Conservation (phyloP, 2,329 filamentous ascomycete genomes). For the Phyllachora maydis region DNA sequence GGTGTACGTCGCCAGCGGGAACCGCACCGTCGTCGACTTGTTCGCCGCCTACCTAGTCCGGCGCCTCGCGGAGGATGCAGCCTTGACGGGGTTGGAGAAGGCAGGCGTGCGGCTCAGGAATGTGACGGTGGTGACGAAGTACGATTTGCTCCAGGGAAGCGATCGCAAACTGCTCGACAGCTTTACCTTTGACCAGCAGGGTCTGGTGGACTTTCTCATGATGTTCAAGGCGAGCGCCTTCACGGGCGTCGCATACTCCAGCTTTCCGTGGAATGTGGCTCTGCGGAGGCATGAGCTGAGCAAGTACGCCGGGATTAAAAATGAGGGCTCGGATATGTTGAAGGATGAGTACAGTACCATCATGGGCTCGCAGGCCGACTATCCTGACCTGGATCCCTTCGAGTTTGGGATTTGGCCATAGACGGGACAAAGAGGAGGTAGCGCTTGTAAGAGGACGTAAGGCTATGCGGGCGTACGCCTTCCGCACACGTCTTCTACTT, state of each 20-base stretch:
- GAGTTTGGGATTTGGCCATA: constrained; percentile 11
- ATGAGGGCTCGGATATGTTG: constrained; percentile 11
- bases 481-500: too few species aligned
- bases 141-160: constrained; percentile 8
- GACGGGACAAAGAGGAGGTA: too few species aligned
- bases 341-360: constrained; percentile 12
- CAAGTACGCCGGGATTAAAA: constrained; percentile 7
- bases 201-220: constrained; percentile 12
- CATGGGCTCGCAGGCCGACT: constrained; percentile 11
- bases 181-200: constrained; percentile 13
- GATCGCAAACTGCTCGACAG: constrained; percentile 6
- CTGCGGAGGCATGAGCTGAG: constrained; percentile 13
- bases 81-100: too few species aligned
- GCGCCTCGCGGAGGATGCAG: constrained; percentile 1
- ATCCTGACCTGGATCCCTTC: constrained; percentile 11
- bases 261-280: constrained; percentile 13
- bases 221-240: constrained; percentile 12
- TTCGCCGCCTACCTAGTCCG: constrained; percentile 6
- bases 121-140: constrained; percentile 11
- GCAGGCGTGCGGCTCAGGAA: constrained; percentile 2
- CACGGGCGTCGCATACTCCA: constrained; percentile 13
- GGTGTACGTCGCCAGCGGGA: constrained; percentile 11
- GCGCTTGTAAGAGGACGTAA: too few species aligned
- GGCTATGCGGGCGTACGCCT: too few species aligned
- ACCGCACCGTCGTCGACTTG: constrained; percentile 9